Evolutionary conservation across 2,329 filamentous ascomycete species (phyloP), one percentile per base, ranked within the genome.

Genomic region (Leptographium galeiforme): DNA sequence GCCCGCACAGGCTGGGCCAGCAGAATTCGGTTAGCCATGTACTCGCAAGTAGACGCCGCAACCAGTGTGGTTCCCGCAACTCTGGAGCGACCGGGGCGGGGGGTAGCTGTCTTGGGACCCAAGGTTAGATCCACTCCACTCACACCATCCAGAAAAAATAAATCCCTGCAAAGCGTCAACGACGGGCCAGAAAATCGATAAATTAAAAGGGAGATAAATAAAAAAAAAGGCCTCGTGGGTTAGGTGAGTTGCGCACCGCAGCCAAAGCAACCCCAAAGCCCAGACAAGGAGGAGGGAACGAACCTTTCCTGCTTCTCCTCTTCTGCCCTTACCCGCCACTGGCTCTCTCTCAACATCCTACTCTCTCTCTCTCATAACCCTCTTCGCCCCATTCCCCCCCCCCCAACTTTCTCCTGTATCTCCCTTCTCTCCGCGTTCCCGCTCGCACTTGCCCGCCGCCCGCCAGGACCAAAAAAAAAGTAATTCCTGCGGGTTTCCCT

Each of bases 221-320:
- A 53, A 57, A 43, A 49, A 50, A 51, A 55, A 52, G 46, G 54
- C 45, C 54, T 55, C 58, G 58, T 61, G 59, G 59, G 59, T 61
- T 56, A 60, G 59, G 59, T 52, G 44, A 60, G 57, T 60, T 61
- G 41, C 48, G 53, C 52, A 54, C 55, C 48, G 54, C 54, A 55
- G 55, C 56, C 57, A 58, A 57, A 55, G 53, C 55, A 57, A 59
- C 55, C 55, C 57, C 56, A 56, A 52, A 55, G 53, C 55, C 55
- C 53, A 56, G 55, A 58, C 53, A 57, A 50, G 50, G 46, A 56
- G 47, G 38, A 25, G 32, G 50, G 49, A 53, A 55, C 54, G 51
- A 54, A 51, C 52, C 56, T 56, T 54, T 43, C 40, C 51, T 52
- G 47, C 38, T 54, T 44, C 44, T 50, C 40, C 46, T 44, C 52